These are phyloP conservation scores for Stemphylium beticola DNA, from an alignment of 2,329 filamentous ascomycete species.

Conservation along the genomic window DNA sequence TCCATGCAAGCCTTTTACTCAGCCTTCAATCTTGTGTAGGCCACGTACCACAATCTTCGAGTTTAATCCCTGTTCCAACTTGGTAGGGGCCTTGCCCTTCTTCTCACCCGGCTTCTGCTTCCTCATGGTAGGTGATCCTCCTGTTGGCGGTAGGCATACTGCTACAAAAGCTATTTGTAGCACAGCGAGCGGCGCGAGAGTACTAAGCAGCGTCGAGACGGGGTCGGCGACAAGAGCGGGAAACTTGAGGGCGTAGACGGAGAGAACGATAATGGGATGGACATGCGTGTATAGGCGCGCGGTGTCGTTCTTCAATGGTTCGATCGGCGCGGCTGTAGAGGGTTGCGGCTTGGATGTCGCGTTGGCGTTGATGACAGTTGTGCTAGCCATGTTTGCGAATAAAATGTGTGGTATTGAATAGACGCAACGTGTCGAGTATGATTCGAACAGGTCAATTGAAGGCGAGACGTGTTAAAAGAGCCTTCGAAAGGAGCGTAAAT, in stretches of 20 bases:
- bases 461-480: background rate
- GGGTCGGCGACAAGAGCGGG: constrained; percentile 72
- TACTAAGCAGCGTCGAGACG: constrained; percentile 64
- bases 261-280: constrained; percentile 72
- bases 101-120: constrained; percentile 59
- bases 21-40: background rate
- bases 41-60: constrained; percentile 52
- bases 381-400: constrained; percentile 31
- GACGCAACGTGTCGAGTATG: background rate
- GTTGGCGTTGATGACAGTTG: constrained; percentile 32
- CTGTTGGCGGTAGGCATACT: constrained; percentile 64
- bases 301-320: constrained; percentile 55
- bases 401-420: background rate
- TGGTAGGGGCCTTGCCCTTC: constrained; percentile 34
- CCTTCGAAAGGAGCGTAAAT: constrained; percentile 24
- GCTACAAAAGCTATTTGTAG: constrained; percentile 68
- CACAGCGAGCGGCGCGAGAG: constrained; percentile 67
- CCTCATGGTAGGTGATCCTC: constrained; percentile 51
- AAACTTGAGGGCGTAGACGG: constrained; percentile 69
- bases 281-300: constrained; percentile 66
- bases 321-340: constrained; percentile 49
- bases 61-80: constrained; percentile 32
- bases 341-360: constrained; percentile 28
- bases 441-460: background rate
- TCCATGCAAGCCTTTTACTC: background rate